Base-by-base conservation (phyloP, 2,329 filamentous ascomycete species). In the Corynespora cassiicola region DNA sequence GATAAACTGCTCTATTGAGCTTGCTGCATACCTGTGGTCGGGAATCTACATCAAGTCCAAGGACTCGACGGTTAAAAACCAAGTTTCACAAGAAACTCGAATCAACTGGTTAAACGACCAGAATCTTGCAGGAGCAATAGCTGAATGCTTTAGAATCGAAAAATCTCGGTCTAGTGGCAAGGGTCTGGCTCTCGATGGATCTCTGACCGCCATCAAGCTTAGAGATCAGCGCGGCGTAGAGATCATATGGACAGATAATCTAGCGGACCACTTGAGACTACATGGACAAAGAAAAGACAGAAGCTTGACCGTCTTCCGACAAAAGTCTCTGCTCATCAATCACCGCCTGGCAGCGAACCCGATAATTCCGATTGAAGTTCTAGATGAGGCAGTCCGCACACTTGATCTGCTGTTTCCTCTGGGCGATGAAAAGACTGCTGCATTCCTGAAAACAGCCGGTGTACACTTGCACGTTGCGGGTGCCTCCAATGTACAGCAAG, bases 331-430 rank as follows among this genome's bases (percentile, higher is more conserved):
- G 12, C 45, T 51, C 6, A 21, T 48, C n/a, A 48, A 48, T 20
- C 47, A 51, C 18, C 22, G n/a, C 9, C 37, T 31, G 31, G 32
- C 6, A 6, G 18, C 32, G 8, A 19, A 42, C 4, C 11, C 33
- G 8, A 25, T 40, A 3, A 39, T 51, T n/a, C 24, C 16, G 16
- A 9, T n/a, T 6, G 38, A 31, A 3, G 17, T 48, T n/a, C 19
- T 51, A 11, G 25, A 43, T 12, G 47, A 51, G 26, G 31, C 47
- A 19, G 24, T 51, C 11, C 30, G 30, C 9, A 48, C 41, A 11
- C 41, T 51, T 12, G 38, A 48, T n/a, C 35, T 51, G n/a, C 45
- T 51, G 4, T 51, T 51, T 19, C 47, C 47, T 6, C 30, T 47
- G 12, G 41, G 40, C 24, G 47, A 45, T 16, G 18, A 21, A 3